Percentiles rank a stretch among this genome's conserved stretches.
phyloP scores from a whole-genome alignment of 805 yeast species.

The Diddensiella caesifluorescens region DNA sequence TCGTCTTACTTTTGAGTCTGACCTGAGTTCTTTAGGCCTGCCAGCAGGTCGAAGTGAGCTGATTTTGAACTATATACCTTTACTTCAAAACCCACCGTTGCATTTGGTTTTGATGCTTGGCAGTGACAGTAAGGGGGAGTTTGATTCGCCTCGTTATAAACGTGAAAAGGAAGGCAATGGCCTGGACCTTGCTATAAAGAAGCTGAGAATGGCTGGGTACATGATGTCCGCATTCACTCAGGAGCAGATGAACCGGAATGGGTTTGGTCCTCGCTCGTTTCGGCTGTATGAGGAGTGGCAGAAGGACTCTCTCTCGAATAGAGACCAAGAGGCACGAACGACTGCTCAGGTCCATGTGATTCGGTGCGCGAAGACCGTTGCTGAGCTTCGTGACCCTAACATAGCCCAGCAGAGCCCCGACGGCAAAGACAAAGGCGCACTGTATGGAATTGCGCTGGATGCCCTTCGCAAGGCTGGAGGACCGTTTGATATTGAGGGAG shows the following conservation, averaged over 20 bases:
- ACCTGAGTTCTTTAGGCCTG: constrained; percentile 13
- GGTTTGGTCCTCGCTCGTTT: constrained; percentile 74
- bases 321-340: constrained; percentile 42
- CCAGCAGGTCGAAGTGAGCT: constrained; percentile 25
- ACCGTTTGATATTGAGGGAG: constrained; percentile 41
- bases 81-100: constrained; percentile 64
- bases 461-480: constrained; percentile 54
- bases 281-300: constrained; percentile 64
- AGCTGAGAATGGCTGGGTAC: constrained; percentile 76
- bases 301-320: constrained; percentile 46
- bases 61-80: constrained; percentile 47
- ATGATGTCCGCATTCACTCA: constrained; percentile 87
- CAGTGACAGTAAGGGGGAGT: constrained; percentile 62
- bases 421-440: constrained; percentile 68
- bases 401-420: constrained; percentile 79
- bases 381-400: constrained; percentile 70
- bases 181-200: constrained; percentile 63
- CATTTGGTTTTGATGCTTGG: constrained; percentile 76
- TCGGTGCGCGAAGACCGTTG: constrained; percentile 57
- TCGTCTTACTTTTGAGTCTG: constrained; percentile 42
- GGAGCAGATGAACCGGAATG: constrained; percentile 78
- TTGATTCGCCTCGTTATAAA: constrained; percentile 57
- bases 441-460: constrained; percentile 76
- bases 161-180: constrained; percentile 50
- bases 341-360: constrained; percentile 77